Percentiles rank a stretch among this genome's conserved stretches.
Conservation (phyloP, 1,284 basidiomycete species). For the Apiotrichum domesticum region DNA sequence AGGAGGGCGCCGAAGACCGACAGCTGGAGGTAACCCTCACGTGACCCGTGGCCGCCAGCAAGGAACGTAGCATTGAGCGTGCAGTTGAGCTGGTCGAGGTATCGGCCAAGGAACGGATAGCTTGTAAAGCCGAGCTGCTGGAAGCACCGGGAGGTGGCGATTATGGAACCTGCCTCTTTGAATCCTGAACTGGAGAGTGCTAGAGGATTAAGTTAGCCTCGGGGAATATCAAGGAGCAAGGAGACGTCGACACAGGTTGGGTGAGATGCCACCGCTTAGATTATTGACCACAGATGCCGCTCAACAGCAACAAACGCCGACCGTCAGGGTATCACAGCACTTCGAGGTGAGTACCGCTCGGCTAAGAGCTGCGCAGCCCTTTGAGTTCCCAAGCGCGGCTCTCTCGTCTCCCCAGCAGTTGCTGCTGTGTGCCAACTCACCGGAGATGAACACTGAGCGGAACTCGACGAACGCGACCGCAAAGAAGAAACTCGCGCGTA, state of each 20-base stretch:
- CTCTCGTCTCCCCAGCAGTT: too few species aligned
- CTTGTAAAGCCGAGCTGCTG: background rate
- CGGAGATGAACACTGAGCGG: background rate
- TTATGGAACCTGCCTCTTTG: background rate
- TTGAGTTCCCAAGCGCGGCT: too few species aligned
- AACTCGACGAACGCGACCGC: slow-evolving; percentile 1
- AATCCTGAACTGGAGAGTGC: background rate
- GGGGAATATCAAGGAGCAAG: too few species aligned
- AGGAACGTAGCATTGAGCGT: slow-evolving; percentile 7
- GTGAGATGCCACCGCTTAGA: too few species aligned
- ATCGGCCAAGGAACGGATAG: background rate
- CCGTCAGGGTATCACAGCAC: too few species aligned
- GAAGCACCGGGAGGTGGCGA: slow-evolving; percentile 2
- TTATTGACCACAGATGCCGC: too few species aligned
- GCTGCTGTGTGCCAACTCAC: background rate
- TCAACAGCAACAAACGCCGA: too few species aligned
- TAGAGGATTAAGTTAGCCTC: background rate
- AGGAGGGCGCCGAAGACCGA: slow-evolving; percentile 4
- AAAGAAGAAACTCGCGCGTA: background rate
- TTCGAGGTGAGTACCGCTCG: too few species aligned
- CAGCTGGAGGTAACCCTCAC: slow-evolving; percentile 1
- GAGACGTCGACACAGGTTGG: too few species aligned
- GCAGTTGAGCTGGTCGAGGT: slow-evolving; percentile 11
- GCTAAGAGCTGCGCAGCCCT: too few species aligned
- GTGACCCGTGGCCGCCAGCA: background rate